Evolutionary conservation across 2,329 filamentous ascomycete genomes (phyloP).

Genomic region (Grosmannia serpens): DNA sequence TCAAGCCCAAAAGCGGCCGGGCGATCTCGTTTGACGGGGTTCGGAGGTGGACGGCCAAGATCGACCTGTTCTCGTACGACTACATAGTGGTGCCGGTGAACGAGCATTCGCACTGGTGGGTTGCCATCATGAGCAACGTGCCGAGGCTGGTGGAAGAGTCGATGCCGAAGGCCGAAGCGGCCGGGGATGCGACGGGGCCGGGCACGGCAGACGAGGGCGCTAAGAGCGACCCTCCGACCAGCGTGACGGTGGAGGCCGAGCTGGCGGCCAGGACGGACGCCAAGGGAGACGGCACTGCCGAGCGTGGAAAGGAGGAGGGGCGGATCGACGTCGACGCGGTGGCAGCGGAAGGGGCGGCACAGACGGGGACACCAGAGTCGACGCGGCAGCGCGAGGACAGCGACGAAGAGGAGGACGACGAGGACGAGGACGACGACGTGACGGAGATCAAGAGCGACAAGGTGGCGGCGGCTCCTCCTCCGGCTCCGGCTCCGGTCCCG

Average conservation of each 20-base stretch:
- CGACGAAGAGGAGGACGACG: neutral
- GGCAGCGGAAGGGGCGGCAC: neutral
- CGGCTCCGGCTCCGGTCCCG: no score
- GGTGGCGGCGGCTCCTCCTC: slow-evolving; percentile 2
- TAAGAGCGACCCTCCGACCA: no score
- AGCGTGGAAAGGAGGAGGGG: neutral
- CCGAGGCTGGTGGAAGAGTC: slow-evolving; percentile 40
- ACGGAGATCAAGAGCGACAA: slow-evolving; percentile 7
- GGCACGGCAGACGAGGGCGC: neutral
- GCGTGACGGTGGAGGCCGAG: neutral
- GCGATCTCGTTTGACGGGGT: slow-evolving; percentile 76
- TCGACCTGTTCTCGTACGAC: slow-evolving; percentile 76
- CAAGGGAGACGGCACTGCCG: neutral
- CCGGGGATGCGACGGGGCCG: neutral
- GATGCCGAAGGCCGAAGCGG: neutral
- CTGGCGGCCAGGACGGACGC: neutral
- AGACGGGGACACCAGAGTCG: neutral
- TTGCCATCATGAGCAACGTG: slow-evolving; percentile 90
- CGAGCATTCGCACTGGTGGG: slow-evolving; percentile 79
- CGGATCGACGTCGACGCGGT: no score
- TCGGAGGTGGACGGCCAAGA: slow-evolving; percentile 73
- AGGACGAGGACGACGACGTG: slow-evolving; percentile 8
- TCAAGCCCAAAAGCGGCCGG: slow-evolving; percentile 49
- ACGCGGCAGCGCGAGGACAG: no score
- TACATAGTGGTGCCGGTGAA: slow-evolving; percentile 91